Conservation (phyloP, 176 grass and related monocot species). For the Chloris gayana region DNA sequence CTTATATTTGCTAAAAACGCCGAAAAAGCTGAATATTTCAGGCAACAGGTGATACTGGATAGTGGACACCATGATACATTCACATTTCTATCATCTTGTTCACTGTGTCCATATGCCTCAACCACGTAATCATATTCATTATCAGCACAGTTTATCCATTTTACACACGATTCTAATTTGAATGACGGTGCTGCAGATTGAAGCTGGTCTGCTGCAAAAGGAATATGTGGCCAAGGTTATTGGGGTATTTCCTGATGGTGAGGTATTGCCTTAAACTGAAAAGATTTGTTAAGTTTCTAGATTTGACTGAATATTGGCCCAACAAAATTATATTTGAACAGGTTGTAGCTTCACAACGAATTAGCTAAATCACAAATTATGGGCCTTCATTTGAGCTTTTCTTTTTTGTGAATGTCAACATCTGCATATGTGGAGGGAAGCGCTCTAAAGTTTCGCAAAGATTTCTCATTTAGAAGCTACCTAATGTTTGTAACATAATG, state of each 20-base stretch:
- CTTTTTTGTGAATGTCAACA: not conserved
- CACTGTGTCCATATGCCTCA: constrained; percentile 18
- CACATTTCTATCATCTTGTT: constrained; percentile 19
- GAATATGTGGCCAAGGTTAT: constrained; percentile 97
- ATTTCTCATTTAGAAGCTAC: not conserved
- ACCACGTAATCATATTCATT: constrained; percentile 9
- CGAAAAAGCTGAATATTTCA: constrained; percentile 78
- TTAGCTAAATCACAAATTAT: not conserved
- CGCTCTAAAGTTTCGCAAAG: not conserved
- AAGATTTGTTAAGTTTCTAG: not conserved
- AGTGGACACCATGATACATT: not conserved
- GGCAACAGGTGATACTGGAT: constrained; percentile 67
- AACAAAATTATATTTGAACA: not conserved
- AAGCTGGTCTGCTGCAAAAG: constrained; percentile 78
- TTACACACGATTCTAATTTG: constrained; percentile 31
- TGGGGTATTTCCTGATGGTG: constrained; percentile 85
- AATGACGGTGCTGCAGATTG: constrained; percentile 53
- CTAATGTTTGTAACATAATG: not conserved
- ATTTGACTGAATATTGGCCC: not conserved
- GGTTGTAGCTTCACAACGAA: not conserved
- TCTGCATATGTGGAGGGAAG: not conserved
- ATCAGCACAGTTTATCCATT: constrained; percentile 6
- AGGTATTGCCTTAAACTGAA: constrained; percentile 46
- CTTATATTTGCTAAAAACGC: constrained; percentile 97
- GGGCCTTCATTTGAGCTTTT: not conserved